Evolutionary conservation across 2,329 filamentous ascomycete genomes (phyloP).

Genomic region (Nigrospora oryzae): DNA sequence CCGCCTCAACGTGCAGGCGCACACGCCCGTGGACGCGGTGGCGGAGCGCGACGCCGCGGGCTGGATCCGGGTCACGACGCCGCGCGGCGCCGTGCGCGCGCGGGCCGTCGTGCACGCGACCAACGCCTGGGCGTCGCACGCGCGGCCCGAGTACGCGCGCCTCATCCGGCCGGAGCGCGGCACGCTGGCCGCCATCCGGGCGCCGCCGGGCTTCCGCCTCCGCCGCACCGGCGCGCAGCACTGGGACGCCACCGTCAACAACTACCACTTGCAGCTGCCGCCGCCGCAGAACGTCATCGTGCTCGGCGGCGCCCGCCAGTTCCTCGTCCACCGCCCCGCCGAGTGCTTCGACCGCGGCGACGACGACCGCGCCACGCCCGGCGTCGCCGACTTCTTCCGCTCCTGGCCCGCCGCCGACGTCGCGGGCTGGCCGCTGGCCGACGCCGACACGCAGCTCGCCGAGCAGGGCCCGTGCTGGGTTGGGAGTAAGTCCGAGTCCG

Average conservation of each 20-base stretch:
- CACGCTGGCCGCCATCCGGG: slow-evolving; percentile 18
- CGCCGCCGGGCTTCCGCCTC: slow-evolving; percentile 15
- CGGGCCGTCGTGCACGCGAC: slow-evolving; percentile 8
- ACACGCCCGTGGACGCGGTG: slow-evolving; percentile 14
- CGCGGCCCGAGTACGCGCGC: slow-evolving; percentile 7
- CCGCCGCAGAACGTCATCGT: slow-evolving; percentile 20
- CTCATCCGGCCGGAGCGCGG: slow-evolving; percentile 6
- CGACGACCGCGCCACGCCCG: slow-evolving; percentile 16
- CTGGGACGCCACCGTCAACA: slow-evolving; percentile 19
- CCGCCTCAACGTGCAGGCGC: slow-evolving; percentile 15
- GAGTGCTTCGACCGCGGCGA: slow-evolving; percentile 13
- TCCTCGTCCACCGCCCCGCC: slow-evolving; percentile 15
- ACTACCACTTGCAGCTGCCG: slow-evolving; percentile 22
- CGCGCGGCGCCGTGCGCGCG: slow-evolving; percentile 6
- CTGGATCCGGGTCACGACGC: slow-evolving; percentile 12
- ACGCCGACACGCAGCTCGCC: slow-evolving; percentile 10
- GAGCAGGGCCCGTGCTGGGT: slow-evolving; percentile 19
- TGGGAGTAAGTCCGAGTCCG: slow-evolving; percentile 10
- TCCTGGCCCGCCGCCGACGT: slow-evolving; percentile 19
- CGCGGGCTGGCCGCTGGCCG: slow-evolving; percentile 10
- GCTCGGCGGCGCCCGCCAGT: slow-evolving; percentile 15
- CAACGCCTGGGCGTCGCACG: slow-evolving; percentile 9
- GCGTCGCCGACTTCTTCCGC: slow-evolving; percentile 16
- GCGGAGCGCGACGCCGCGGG: slow-evolving; percentile 13
- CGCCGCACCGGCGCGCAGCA: slow-evolving; percentile 21